Conservation (phyloP, 495 filamentous ascomycete species). For the Penicillium riverlandense region DNA sequence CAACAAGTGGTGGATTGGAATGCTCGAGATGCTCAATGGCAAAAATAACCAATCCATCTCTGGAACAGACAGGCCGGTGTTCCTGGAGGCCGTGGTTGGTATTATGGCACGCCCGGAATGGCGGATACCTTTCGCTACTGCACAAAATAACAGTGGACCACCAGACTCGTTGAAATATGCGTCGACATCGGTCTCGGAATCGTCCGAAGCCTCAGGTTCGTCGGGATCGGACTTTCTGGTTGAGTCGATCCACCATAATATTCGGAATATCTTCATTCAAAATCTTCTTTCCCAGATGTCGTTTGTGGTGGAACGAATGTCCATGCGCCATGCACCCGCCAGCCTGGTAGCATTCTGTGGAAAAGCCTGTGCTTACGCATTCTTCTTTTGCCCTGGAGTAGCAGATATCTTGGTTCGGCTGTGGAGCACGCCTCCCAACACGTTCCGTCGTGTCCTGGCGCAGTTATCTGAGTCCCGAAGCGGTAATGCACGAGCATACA, state of each 20-base stretch:
- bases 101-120: constrained; percentile 94
- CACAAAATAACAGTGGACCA: constrained; percentile 15
- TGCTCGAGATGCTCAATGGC: constrained; percentile 79
- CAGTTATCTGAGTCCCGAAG: constrained; percentile 49
- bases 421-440: constrained; percentile 63
- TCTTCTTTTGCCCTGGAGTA: constrained; percentile 88
- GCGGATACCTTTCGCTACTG: constrained; percentile 59
- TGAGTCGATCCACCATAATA: constrained; percentile 89
- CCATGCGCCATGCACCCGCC: constrained; percentile 77
- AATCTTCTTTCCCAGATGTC: constrained; percentile 84
- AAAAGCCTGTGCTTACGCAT: constrained; percentile 90
- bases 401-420: constrained; percentile 79
- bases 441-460: constrained; percentile 62
- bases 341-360: constrained; percentile 90
- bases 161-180: constrained; percentile 27
- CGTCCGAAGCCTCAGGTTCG: constrained; percentile 29
- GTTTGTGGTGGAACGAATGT: constrained; percentile 89
- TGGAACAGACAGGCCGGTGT: constrained; percentile 69
- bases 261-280: constrained; percentile 81
- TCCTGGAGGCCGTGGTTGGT: constrained; percentile 73
- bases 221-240: constrained; percentile 69
- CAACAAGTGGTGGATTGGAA: constrained; percentile 92
- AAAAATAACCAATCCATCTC: constrained; percentile 64
- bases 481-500: constrained; percentile 26
- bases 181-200: constrained; percentile 33